Conservation (phyloP, 2,329 filamentous ascomycete species). For the Dendryphion nanum region DNA sequence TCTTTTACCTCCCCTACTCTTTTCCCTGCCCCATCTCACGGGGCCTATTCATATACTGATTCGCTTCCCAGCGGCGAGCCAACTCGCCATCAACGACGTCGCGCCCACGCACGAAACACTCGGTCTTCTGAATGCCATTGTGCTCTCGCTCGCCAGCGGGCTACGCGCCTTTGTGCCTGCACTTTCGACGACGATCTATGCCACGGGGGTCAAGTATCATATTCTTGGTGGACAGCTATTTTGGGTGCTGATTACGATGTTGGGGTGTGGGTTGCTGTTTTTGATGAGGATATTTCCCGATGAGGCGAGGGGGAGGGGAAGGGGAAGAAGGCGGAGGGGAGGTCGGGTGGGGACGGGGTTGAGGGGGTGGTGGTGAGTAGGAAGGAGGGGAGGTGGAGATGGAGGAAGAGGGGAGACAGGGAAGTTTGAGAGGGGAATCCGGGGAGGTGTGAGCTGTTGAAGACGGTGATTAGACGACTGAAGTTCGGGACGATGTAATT, state of each 20-base stretch:
- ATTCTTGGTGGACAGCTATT: constrained; percentile 64
- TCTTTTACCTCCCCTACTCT: neutral
- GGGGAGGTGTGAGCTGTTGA: too few relatives aligned
- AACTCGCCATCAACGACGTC: constrained; percentile 74
- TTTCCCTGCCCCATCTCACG: too few relatives aligned
- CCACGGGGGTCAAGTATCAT: constrained; percentile 62
- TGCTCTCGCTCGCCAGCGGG: constrained; percentile 60
- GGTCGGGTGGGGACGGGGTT: neutral
- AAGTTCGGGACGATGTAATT: too few relatives aligned
- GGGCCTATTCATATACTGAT: constrained; percentile 2
- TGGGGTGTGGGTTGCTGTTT: constrained; percentile 17
- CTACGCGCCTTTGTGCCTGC: constrained; percentile 67
- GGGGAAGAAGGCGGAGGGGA: neutral
- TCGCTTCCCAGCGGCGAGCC: constrained; percentile 52
- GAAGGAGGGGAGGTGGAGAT: too few relatives aligned
- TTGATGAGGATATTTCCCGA: constrained; percentile 21
- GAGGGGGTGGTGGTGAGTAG: too few relatives aligned
- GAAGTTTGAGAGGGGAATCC: too few relatives aligned
- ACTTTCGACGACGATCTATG: constrained; percentile 65
- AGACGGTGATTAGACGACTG: too few relatives aligned
- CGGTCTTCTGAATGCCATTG: constrained; percentile 69
- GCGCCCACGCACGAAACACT: constrained; percentile 63
- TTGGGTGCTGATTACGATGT: constrained; percentile 56
- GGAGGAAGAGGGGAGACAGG: too few relatives aligned
- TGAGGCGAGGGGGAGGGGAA: constrained; percentile 18